Evolutionary conservation across 164 flowering plant species (phyloP), one percentile per base, ranked within the genome.

Genomic region (Paratinospora sagittata): DNA sequence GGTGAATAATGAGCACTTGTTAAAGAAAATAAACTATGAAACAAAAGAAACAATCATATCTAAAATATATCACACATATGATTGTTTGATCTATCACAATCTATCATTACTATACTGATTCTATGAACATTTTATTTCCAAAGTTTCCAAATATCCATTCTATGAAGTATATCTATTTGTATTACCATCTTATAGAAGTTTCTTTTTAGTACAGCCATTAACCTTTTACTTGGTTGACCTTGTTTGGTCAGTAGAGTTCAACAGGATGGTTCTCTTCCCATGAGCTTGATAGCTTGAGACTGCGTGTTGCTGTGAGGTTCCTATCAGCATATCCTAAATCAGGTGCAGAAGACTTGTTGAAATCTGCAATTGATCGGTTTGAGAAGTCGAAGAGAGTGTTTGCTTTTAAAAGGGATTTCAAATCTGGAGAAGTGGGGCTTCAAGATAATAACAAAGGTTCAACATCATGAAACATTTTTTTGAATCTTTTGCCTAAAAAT

Each of bases 261-360:
- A 82, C 96, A 69, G 97, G 98, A 69, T 94, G 98, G 97, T 89
- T 92, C 78, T 70, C 97, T 41, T 67, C 75, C 5, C 70, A 36
- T 64, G 61, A 73, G 66, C 75, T 84, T 43, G 81, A 81, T 52
- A 78, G 69, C 79, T 79, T 94, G 79, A 83, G 84, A 77, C 69
- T 75, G 17, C 78, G 90, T 68, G 81, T 91, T 60, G 77, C 77
- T 62, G 77, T 86, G 79, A 90, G 90, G 75, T 88, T 89, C 74
- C 73, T 92, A 34, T 87, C 93, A 36, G 70, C 88, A 63, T 89
- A 72, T 76, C 92, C 96, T 14, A 74, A 79, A 66, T 23, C 71
- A 19, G 91, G 85, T 66, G 90, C 89, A 36, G 81, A 83, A 69
- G 75, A 72, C 23, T 75, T 86, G 34, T 72, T 87, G 52, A 86